Evolutionary conservation across 306 rosid genomes (phyloP).

Genomic region (Cicer cuneatum): DNA sequence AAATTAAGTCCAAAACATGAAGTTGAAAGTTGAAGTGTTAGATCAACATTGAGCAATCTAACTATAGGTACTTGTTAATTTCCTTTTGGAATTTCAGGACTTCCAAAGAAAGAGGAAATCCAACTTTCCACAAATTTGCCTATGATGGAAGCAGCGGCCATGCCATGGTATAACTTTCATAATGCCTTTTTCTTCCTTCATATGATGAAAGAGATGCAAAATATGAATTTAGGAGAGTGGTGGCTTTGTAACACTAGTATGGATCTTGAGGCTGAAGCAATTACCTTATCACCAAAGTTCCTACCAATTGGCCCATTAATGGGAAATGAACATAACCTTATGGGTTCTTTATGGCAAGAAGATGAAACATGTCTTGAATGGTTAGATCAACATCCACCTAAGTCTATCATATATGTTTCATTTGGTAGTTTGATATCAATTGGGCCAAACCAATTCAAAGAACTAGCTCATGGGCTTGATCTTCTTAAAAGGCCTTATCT

Average conservation of each 20-base stretch:
- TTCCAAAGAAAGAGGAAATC: conserved; percentile 40
- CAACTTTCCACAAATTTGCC: conserved; percentile 44
- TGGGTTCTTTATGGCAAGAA: conserved; percentile 38
- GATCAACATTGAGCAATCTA: not conserved
- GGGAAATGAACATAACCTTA: conserved; percentile 1
- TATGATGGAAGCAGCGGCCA: conserved; percentile 37
- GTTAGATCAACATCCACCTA: conserved; percentile 46
- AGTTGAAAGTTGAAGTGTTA: not conserved
- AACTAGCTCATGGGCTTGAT: conserved; percentile 49
- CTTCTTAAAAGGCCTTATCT: conserved; percentile 47
- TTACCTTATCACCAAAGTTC: conserved; percentile 44
- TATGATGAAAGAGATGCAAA: conserved; percentile 33
- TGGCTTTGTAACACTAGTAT: conserved; percentile 56
- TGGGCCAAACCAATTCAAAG: conserved; percentile 46
- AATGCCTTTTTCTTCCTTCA: conserved; percentile 38
- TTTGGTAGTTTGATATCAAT: conserved; percentile 47
- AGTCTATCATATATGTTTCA: conserved; percentile 51
- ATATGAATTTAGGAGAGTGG: conserved; percentile 43
- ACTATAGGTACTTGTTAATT: conserved; percentile 2
- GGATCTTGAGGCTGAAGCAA: conserved; percentile 48
- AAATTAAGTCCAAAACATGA: not conserved
- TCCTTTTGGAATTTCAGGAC: conserved; percentile 40
- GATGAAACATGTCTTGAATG: conserved; percentile 47
- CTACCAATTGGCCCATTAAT: conserved; percentile 53
- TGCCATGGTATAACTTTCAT: conserved; percentile 49